Evolutionary conservation across 75 land plant genomes (phyloP).

Genomic region (Chamaecyparis obtusa): DNA sequence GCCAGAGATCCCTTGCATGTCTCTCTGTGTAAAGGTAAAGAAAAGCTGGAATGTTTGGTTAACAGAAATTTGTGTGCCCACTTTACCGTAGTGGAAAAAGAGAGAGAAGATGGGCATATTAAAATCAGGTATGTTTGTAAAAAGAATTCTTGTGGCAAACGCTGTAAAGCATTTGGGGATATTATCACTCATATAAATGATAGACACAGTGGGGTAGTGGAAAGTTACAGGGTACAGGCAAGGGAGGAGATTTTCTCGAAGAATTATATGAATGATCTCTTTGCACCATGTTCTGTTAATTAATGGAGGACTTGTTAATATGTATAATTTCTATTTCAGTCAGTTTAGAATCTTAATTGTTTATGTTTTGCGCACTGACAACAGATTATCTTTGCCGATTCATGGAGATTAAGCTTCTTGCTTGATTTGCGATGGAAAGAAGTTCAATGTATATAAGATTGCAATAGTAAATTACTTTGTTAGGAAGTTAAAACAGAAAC

Average conservation of each 20-base stretch:
- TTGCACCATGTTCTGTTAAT: not conserved
- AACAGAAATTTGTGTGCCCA: constrained; percentile 29
- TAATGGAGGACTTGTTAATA: too few species aligned
- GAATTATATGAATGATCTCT: not conserved
- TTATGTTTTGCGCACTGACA: too few species aligned
- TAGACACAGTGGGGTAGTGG: not conserved
- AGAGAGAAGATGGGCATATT: constrained; percentile 37
- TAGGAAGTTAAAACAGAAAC: too few species aligned
- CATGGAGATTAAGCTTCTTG: too few species aligned
- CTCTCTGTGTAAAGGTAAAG: constrained; percentile 36
- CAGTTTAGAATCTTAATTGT: too few species aligned
- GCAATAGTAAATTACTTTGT: too few species aligned
- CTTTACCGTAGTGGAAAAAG: constrained; percentile 29
- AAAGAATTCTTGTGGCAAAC: constrained; percentile 38
- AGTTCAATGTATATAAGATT: too few species aligned
- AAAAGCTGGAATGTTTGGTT: constrained; percentile 27
- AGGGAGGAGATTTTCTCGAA: not conserved
- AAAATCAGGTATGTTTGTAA: constrained; percentile 33
- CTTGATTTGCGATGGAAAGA: too few species aligned
- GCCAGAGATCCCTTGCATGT: constrained; percentile 35
- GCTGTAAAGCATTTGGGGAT: constrained; percentile 45
- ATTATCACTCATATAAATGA: constrained; percentile 22
- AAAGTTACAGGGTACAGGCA: not conserved
- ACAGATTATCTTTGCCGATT: too few species aligned
- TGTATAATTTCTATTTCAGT: too few species aligned